Conservation (phyloP, 345 rosid genomes). For the Salix suchowensis region DNA sequence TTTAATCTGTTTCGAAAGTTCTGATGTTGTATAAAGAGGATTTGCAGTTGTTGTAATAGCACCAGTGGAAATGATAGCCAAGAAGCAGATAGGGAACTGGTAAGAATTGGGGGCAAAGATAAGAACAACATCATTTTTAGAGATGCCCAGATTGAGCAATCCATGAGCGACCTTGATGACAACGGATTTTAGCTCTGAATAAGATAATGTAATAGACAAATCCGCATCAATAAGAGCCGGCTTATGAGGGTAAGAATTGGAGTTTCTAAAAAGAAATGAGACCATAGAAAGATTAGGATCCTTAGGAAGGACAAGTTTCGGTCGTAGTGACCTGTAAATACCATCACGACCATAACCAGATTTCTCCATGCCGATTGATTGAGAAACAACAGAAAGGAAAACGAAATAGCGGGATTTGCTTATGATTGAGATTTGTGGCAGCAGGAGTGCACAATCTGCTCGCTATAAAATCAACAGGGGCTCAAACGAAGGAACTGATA, state of each 20-base stretch:
- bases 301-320: slow-evolving; percentile 46
- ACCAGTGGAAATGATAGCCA: slow-evolving; percentile 54
- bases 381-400: not conserved
- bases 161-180: slow-evolving; percentile 55
- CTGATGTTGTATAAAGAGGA: slow-evolving; percentile 51
- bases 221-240: slow-evolving; percentile 65
- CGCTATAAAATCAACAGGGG: not conserved
- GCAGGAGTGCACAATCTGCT: too few species aligned
- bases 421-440: not conserved
- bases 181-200: slow-evolving; percentile 51
- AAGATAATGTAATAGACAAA: slow-evolving; percentile 44
- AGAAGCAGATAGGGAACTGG: slow-evolving; percentile 63
- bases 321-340: slow-evolving; percentile 65
- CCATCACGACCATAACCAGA: slow-evolving; percentile 86
- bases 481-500: not conserved
- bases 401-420: not conserved
- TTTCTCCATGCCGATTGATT: slow-evolving; percentile 45
- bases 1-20: slow-evolving; percentile 54
- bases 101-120: slow-evolving; percentile 69
- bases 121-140: slow-evolving; percentile 53
- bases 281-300: slow-evolving; percentile 60
- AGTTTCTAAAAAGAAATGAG: slow-evolving; percentile 54
- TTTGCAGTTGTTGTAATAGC: slow-evolving; percentile 65
- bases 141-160: slow-evolving; percentile 51
- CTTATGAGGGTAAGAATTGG: slow-evolving; percentile 43